These are phyloP conservation scores for Lentinula novae-zelandiae DNA, from an alignment of 1,284 basidiomycete species.

Conservation along the genomic window DNA sequence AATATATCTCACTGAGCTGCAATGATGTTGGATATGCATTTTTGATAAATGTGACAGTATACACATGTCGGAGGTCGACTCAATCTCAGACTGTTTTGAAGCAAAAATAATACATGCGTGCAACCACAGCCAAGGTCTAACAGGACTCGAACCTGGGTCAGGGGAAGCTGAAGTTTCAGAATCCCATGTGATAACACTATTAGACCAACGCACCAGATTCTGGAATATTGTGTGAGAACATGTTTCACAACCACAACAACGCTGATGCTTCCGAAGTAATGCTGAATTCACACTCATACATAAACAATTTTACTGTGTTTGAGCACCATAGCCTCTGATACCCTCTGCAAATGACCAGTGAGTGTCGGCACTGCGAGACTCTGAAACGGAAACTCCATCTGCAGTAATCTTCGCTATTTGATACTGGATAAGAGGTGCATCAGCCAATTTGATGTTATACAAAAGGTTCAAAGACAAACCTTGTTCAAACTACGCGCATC, in stretches of 20 bases:
- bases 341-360: constrained; percentile 92
- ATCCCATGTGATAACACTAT: constrained; percentile 11
- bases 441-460: not conserved
- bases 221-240: no score
- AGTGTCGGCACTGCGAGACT: constrained; percentile 75
- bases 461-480: constrained; percentile 42
- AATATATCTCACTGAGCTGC: no score
- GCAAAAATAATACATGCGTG: no score
- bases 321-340: constrained; percentile 80
- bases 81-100: no score
- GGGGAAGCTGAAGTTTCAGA: not conserved
- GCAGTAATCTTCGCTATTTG: constrained; percentile 91
- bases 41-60: no score
- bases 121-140: no score
- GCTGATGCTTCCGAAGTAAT: no score
- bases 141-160: constrained; percentile 14
- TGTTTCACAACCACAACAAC: no score
- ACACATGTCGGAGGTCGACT: no score
- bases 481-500: constrained; percentile 97
- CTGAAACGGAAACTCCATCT: constrained; percentile 77
- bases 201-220: not conserved
- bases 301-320: constrained; percentile 31
- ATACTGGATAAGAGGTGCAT: constrained; percentile 52
- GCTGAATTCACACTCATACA: no score
- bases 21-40: no score